phyloP scores from a whole-genome alignment of 2,329 filamentous ascomycete genomes.

The Purpureocillium takamizusanense region DNA sequence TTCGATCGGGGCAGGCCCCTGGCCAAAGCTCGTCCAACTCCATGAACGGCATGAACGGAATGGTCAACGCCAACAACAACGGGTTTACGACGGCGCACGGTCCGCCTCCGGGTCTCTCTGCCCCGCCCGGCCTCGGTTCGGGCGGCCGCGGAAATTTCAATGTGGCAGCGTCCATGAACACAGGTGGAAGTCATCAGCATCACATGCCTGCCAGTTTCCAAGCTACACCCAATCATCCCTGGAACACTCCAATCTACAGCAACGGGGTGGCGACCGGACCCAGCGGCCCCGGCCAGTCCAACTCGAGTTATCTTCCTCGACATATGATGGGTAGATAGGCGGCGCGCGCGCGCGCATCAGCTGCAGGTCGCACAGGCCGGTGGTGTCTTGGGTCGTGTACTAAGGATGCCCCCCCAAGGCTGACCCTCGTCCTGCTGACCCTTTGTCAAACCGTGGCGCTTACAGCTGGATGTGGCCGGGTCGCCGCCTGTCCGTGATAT shows the following conservation, averaged over 20 bases:
- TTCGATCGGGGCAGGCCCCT: slow-evolving; percentile 66
- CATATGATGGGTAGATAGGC: slow-evolving; percentile 25
- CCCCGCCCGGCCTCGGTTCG: slow-evolving; percentile 59
- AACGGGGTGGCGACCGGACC: slow-evolving; percentile 12
- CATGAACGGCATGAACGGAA: slow-evolving; percentile 44
- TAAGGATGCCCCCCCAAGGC: neutral
- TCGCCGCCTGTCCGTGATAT: neutral
- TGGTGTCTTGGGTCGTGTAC: neutral
- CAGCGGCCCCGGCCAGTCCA: slow-evolving; percentile 8
- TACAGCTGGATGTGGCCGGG: neutral
- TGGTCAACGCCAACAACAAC: slow-evolving; percentile 50
- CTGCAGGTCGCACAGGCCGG: neutral
- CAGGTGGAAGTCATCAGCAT: slow-evolving; percentile 8
- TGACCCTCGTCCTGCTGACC: neutral
- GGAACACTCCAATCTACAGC: slow-evolving; percentile 14
- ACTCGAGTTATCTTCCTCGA: slow-evolving; percentile 17
- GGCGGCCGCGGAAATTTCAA: slow-evolving; percentile 14
- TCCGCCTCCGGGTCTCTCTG: slow-evolving; percentile 72
- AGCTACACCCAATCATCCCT: slow-evolving; percentile 11
- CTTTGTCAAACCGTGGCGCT: neutral
- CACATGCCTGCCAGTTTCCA: slow-evolving; percentile 9
- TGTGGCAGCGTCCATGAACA: slow-evolving; percentile 11
- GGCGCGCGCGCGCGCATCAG: neutral
- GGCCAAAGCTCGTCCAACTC: slow-evolving; percentile 32
- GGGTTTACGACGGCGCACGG: slow-evolving; percentile 62